Evolutionary conservation across 495 filamentous ascomycete genomes (phyloP).

Genomic region (Hypoxylon cercidicola): DNA sequence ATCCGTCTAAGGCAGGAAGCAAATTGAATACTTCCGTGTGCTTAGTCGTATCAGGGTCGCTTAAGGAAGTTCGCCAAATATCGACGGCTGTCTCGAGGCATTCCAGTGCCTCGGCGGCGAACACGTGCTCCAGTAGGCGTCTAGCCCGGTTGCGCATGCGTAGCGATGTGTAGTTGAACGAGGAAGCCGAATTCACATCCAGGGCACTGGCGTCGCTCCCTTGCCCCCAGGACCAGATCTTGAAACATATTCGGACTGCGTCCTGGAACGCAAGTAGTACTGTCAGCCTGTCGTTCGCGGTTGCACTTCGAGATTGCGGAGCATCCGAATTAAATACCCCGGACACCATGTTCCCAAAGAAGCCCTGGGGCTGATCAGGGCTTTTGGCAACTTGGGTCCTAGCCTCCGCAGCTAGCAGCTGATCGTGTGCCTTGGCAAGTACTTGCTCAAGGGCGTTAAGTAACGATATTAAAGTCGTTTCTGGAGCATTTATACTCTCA

Average conservation of each 20-base stretch:
- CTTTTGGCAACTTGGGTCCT: slow-evolving; percentile 74
- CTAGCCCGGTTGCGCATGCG: slow-evolving; percentile 89
- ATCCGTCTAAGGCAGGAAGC: slow-evolving; percentile 90
- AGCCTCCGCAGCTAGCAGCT: slow-evolving; percentile 78
- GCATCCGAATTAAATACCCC: slow-evolving; percentile 87
- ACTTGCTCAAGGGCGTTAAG: slow-evolving; percentile 91
- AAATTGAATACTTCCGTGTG: slow-evolving; percentile 75
- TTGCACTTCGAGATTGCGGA: slow-evolving; percentile 75
- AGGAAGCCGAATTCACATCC: slow-evolving; percentile 78
- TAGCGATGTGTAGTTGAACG: slow-evolving; percentile 87
- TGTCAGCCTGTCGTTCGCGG: slow-evolving; percentile 92
- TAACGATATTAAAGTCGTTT: slow-evolving; percentile 77
- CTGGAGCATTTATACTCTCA: slow-evolving; percentile 59
- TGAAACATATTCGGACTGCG: slow-evolving; percentile 88
- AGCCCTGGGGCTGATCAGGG: slow-evolving; percentile 86
- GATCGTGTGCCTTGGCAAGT: slow-evolving; percentile 87
- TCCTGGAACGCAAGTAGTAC: slow-evolving; percentile 98
- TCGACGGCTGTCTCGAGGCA: slow-evolving; percentile 90
- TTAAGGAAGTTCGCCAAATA: slow-evolving; percentile 71
- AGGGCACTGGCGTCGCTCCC: slow-evolving; percentile 64
- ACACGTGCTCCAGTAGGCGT: slow-evolving; percentile 89
- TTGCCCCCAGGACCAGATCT: slow-evolving; percentile 93
- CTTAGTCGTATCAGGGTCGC: slow-evolving; percentile 47
- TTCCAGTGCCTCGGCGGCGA: slow-evolving; percentile 92
- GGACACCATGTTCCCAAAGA: slow-evolving; percentile 97